Base-by-base conservation (phyloP, 805 yeast species). In the Barnettozyma sucrosica region DNA sequence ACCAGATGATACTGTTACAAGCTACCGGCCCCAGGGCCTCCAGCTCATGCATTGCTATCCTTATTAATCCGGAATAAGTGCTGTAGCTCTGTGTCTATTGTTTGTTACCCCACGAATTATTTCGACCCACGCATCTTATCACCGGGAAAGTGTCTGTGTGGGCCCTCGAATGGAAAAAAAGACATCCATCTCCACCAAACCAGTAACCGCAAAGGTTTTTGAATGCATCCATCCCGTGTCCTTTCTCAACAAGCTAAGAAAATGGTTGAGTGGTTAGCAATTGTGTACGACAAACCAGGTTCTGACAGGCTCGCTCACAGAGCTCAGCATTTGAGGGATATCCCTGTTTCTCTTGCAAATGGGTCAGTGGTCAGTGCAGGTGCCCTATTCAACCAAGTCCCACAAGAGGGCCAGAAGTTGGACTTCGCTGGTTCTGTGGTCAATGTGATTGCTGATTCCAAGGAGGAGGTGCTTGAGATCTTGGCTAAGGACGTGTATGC, bases 371-470 rank as follows among this genome's bases (percentile, higher is more conserved):
- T 76, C 21, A 67, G 69, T 55, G 78, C 70, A 14, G 82, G 81
- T 46, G 80, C 82, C 10, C 67, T 78, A 39, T 77, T 67, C 65
- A 67, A 71, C 43, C 76, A 74, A 42, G 67, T 70, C 20, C 68
- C 69, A 18, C 50, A 55, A 16, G 73, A 68, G 33, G 72, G 75
- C 10, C 63, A 61, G 19, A 70, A 68, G 44, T 65, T 70, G 26
- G 62, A 76, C 50, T 81, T 84, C 62, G 85, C 83, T 6, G 95
- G 95, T 6, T 81, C 89, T 37, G 70, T 80, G 21, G 71, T 79
- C 58, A 84, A 80, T 51, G 55, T 85, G 43, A 68, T 71, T 50
- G 92, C 92, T 32, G 80, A 80, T 45, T 69, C 80, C 43, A 79
- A 72, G 57, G 83, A 83, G 52, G 84, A 84, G 53, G 81, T 83